Conservation (phyloP, 1,139 yeast genomes). For the Yamadazyma oceani region DNA sequence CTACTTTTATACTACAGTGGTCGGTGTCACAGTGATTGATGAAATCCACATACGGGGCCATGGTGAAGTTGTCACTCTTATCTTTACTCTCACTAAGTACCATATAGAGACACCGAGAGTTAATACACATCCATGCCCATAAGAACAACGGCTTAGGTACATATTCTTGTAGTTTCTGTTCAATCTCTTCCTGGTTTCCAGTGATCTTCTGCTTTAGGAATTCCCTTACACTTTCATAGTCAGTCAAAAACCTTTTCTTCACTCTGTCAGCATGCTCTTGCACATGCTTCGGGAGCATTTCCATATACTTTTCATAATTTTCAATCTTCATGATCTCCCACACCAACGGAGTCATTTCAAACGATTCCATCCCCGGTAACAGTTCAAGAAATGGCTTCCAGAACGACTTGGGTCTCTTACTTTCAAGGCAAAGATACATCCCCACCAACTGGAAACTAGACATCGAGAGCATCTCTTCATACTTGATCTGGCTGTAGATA, state of each 20-base stretch:
- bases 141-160: constrained; percentile 32
- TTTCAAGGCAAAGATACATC: constrained; percentile 50
- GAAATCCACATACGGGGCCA: constrained; percentile 91
- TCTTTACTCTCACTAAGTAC: constrained; percentile 53
- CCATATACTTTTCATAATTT: constrained; percentile 24
- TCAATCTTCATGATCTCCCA: constrained; percentile 43
- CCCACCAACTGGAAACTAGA: constrained; percentile 51
- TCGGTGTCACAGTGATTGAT: constrained; percentile 69
- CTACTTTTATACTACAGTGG: constrained; percentile 51
- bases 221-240: constrained; percentile 28
- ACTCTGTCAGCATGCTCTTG: constrained; percentile 37
- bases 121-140: constrained; percentile 84
- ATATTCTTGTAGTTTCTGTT: constrained; percentile 11
- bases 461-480: constrained; percentile 31
- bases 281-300: constrained; percentile 42
- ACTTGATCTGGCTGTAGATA: constrained; percentile 32
- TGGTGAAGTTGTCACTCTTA: constrained; percentile 67
- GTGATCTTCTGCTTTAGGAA: background rate
- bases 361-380: constrained; percentile 53
- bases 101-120: constrained; percentile 88
- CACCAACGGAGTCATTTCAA: constrained; percentile 48
- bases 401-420: constrained; percentile 42
- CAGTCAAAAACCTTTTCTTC: constrained; percentile 34
- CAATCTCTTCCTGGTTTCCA: too few species aligned
- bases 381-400: constrained; percentile 67